Evolutionary conservation across 163 green algal species (phyloP), one percentile per base, ranked within the genome.

Genomic region (Scenedesmus sp.): DNA sequence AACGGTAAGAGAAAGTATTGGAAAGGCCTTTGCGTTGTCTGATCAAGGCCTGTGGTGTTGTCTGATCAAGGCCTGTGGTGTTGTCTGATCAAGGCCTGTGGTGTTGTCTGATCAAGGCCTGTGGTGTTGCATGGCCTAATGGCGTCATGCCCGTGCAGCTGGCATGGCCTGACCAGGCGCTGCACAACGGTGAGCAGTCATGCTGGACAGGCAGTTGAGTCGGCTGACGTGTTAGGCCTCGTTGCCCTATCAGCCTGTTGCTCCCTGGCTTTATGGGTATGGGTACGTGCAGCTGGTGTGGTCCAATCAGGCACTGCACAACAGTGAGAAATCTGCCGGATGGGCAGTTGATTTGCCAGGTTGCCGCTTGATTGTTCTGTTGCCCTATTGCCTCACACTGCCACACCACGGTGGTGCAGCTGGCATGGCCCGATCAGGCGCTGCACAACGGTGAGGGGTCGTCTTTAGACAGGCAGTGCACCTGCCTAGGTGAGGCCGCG

Each of bases 271-370:
- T 46, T 46, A 46, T 46, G 34, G 34, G 34, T 46, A 46, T 46
- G 34, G 34, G 34, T 46, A 46, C 34, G 89, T 92, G 62, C 89
- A 92, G 67, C 8, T 90, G 7, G 57, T 67, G 54, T 92, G 82
- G 89, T 83, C 89, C 20, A 83, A 92, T 56, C 89, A 92, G 56
- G 89, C 89, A 6, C 34, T 90, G 3, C 15, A 55, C 54, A 92
- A 89, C n/a, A 67, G 89, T 89, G 23, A 54, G 89, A 46, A 56
- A 20, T 46, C 34, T 46, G 34, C 34, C 34, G 34, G 34, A 46
- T 46, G 34, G 34, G 34, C 34, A 5, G 34, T 46, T 46, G 34
- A 46, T 46, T 46, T 46, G 34, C 34, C 34, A 46, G 34, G 34
- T 46, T 46, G 76, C 76, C 57, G 52, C 9, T 12, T 86, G 20